A percentile compares a stretch with the other conserved stretches of the same genome.
phyloP scores from a whole-genome alignment of 768 basidiomycete species.

The Favolaschia claudopus region DNA sequence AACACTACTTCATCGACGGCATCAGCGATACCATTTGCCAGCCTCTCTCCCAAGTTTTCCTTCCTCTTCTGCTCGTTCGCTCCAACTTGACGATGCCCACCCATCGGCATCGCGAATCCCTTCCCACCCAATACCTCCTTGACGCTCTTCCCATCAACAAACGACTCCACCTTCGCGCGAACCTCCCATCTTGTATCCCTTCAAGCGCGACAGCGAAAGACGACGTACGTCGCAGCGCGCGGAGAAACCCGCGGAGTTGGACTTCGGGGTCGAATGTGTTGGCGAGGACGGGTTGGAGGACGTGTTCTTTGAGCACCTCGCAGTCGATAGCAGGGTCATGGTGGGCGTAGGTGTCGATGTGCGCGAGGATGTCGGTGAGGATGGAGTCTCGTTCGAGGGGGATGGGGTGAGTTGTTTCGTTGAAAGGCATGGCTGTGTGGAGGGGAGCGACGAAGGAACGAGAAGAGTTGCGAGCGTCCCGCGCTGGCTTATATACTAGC shows the following conservation, averaged over 20 bases:
- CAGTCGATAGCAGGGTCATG: not conserved
- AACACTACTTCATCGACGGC: too few relatives aligned
- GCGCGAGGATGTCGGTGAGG: not conserved
- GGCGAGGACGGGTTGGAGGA: not conserved
- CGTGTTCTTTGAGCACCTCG: slow-evolving; percentile 6
- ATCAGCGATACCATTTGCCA: too few relatives aligned
- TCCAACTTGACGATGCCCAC: too few relatives aligned
- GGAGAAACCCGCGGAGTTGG: slow-evolving; percentile 7
- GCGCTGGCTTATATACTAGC: too few relatives aligned
- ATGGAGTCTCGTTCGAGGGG: slow-evolving; percentile 7
- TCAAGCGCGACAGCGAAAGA: not conserved
- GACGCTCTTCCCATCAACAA: slow-evolving; percentile 4
- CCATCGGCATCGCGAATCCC: not conserved
- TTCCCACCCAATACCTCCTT: not conserved
- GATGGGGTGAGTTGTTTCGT: too few relatives aligned
- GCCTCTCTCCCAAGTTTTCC: too few relatives aligned
- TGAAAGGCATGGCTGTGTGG: too few relatives aligned
- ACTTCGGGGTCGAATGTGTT: not conserved
- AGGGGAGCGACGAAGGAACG: too few relatives aligned
- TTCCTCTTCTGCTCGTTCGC: slow-evolving; percentile 9
- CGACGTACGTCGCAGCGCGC: not conserved
- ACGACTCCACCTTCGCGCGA: not conserved
- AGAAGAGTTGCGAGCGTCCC: too few relatives aligned
- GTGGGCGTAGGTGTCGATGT: not conserved
- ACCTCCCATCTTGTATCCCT: not conserved